These are phyloP conservation scores for Nicotiana tabacum DNA, from an alignment of 257 asterid species.

Conservation along the genomic window DNA sequence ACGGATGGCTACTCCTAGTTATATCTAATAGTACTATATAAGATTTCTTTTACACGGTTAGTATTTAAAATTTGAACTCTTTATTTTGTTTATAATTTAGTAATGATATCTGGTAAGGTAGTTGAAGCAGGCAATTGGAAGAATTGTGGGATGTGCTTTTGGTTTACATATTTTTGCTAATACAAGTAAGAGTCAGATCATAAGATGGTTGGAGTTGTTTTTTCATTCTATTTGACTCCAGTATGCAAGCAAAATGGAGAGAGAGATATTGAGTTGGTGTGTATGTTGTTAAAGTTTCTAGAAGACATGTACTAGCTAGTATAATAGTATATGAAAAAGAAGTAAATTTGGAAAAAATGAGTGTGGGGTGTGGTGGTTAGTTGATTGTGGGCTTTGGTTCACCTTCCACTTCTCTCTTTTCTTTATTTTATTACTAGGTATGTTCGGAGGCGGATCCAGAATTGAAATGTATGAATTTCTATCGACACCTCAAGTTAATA, in stretches of 20 bases:
- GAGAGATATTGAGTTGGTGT: not conserved
- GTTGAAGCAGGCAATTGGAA: not conserved
- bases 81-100: not conserved
- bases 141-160: not conserved
- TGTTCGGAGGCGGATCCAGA: too few species aligned
- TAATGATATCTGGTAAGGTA: slow-evolving; percentile 5
- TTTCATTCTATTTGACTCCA: not conserved
- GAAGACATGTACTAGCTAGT: slow-evolving; percentile 47
- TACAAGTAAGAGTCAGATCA: not conserved
- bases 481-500: too few species aligned
- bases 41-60: not conserved
- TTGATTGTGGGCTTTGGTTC: slow-evolving; percentile 60
- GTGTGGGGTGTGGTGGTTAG: slow-evolving; percentile 27
- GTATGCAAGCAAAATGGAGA: not conserved
- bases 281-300: slow-evolving; percentile 43
- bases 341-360: slow-evolving; percentile 32
- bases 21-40: not conserved
- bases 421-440: not conserved
- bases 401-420: slow-evolving; percentile 30
- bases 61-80: not conserved
- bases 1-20: not conserved
- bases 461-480: too few species aligned
- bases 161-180: not conserved
- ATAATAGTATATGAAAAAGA: slow-evolving; percentile 7
- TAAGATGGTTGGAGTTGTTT: not conserved